These are phyloP conservation scores for Pezicula carpinea DNA, from an alignment of 2,329 filamentous ascomycete genomes.

Conservation along the genomic window DNA sequence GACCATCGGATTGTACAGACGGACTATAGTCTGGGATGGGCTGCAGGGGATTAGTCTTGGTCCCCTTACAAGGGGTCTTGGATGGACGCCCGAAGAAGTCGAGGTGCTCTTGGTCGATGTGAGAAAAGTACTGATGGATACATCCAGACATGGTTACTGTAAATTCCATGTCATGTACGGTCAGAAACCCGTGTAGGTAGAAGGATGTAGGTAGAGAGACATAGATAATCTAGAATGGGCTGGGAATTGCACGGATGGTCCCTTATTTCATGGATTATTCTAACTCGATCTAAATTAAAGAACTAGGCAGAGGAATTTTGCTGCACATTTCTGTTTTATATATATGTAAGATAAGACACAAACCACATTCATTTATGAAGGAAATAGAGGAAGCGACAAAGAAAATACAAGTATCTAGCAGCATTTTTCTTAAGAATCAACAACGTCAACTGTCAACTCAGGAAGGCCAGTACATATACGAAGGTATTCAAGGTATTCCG, in stretches of 20 bases:
- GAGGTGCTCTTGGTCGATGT: slow-evolving; percentile 44
- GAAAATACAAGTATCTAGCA: not conserved
- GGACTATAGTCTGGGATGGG: slow-evolving; percentile 42
- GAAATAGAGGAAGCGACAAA: too few species aligned
- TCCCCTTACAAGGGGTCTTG: slow-evolving; percentile 40
- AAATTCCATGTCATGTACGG: too few species aligned
- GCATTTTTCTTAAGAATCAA: slow-evolving; percentile 5
- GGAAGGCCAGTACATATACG: slow-evolving; percentile 13
- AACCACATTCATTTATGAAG: too few species aligned
- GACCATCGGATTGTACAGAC: slow-evolving; percentile 34
- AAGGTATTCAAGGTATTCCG: slow-evolving; percentile 14
- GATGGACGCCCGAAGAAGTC: slow-evolving; percentile 23
- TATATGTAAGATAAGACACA: too few species aligned
- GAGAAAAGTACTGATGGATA: slow-evolving; percentile 37
- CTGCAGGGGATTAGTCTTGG: slow-evolving; percentile 44
- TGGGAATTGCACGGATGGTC: too few species aligned
- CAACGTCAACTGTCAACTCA: slow-evolving; percentile 13
- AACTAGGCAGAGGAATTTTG: too few species aligned
- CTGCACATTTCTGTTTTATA: too few species aligned
- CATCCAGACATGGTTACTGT: too few species aligned
- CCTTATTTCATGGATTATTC: too few species aligned
- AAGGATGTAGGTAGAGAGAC: too few species aligned
- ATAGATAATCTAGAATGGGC: too few species aligned
- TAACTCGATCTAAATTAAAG: too few species aligned
- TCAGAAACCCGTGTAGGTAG: not conserved